Percentiles rank a stretch among this genome's conserved stretches.
Evolutionary conservation across 805 yeast species (phyloP).

Genomic region (Wickerhamiella galacta): DNA sequence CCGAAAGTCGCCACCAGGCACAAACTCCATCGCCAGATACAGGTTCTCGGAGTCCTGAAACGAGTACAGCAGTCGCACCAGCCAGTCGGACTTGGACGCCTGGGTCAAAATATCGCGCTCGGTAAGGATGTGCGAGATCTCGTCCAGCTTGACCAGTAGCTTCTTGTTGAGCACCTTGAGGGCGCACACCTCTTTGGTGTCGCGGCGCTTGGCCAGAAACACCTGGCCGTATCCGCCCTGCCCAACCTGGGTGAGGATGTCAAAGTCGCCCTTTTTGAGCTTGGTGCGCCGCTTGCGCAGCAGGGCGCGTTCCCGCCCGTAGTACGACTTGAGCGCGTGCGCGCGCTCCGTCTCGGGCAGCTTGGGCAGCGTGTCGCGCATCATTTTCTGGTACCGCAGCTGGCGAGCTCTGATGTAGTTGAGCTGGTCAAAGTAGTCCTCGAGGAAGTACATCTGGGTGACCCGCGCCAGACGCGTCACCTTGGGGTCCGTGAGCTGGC

Average conservation of each 20-base stretch:
- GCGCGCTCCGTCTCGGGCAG: conserved; percentile 27
- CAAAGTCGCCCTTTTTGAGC: conserved; percentile 89
- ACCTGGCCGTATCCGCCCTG: conserved; percentile 99
- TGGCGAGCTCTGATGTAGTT: conserved; percentile 80
- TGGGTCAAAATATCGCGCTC: conserved; percentile 89
- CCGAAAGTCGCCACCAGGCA: conserved; percentile 99
- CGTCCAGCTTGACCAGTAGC: conserved; percentile 73
- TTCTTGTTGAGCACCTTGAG: conserved; percentile 80
- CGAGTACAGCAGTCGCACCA: conserved; percentile 82
- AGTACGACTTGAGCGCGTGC: conserved; percentile 59
- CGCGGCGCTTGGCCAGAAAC: conserved; percentile 85
- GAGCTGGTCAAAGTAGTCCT: conserved; percentile 89
- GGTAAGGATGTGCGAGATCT: conserved; percentile 86
- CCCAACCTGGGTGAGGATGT: conserved; percentile 94
- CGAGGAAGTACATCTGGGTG: conserved; percentile 84
- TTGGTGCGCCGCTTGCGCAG: conserved; percentile 78
- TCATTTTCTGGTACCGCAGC: conserved; percentile 60
- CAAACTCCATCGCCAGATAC: conserved; percentile 95
- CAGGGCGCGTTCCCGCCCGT: conserved; percentile 68
- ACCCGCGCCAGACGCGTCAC: conserved; percentile 79
- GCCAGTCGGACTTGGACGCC: conserved; percentile 89
- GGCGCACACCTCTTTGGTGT: conserved; percentile 90
- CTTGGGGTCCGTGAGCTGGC: conserved; percentile 49
- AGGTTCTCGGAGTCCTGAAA: conserved; percentile 86
- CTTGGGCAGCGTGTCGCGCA: conserved; percentile 27